Evolutionary conservation across 306 rosid species (phyloP).

Genomic region (Rosa persica): DNA sequence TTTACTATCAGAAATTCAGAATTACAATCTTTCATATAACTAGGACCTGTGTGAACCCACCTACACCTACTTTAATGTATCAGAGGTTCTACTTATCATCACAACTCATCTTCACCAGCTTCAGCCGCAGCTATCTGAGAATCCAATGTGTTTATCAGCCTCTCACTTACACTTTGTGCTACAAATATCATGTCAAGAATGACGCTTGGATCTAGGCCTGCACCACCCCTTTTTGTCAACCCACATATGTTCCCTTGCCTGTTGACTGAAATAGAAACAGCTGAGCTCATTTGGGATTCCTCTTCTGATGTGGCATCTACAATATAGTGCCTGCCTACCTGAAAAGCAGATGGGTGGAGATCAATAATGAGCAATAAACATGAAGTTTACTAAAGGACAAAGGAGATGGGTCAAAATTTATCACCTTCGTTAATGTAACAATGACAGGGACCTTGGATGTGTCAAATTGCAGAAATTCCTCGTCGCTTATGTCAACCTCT

Average conservation of each 20-base stretch:
- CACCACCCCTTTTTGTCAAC: conserved; percentile 75
- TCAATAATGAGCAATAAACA: neutral
- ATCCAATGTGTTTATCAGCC: conserved; percentile 19
- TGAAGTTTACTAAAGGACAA: neutral
- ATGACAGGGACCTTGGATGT: conserved; percentile 80
- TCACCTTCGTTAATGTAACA: conserved; percentile 85
- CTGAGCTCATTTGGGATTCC: conserved; percentile 89
- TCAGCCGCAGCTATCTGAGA: conserved; percentile 20
- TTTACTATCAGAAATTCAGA: conserved; percentile 57
- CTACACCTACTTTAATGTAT: conserved; percentile 10
- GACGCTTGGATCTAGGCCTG: conserved; percentile 51
- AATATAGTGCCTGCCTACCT: conserved; percentile 80
- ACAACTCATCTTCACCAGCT: conserved; percentile 13
- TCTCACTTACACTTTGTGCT: conserved; percentile 34
- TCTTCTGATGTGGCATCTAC: conserved; percentile 87
- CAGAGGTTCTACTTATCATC: neutral
- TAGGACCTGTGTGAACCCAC: conserved; percentile 13
- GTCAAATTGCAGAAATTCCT: conserved; percentile 87
- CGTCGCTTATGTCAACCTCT: conserved; percentile 77
- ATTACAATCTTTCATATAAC: conserved; percentile 46
- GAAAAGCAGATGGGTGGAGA: conserved; percentile 14
- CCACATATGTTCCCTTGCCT: conserved; percentile 72
- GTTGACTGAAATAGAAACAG: conserved; percentile 70
- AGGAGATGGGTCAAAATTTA: neutral
- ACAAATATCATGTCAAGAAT: conserved; percentile 84